Conservation (phyloP, 495 filamentous ascomycete species). For the Geoglossum glabrum region DNA sequence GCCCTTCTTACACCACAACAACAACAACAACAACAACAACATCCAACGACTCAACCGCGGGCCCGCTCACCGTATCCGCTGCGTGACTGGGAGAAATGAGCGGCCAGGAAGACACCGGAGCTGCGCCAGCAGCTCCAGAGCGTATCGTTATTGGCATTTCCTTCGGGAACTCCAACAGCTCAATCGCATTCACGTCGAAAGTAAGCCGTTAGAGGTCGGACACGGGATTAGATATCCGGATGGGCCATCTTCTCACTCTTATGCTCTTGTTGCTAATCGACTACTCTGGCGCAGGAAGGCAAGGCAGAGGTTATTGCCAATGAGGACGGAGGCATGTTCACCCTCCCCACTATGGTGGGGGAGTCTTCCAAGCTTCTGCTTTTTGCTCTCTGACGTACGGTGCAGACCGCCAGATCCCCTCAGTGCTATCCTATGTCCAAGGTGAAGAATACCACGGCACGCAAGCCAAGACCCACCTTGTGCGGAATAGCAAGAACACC, state of each 20-base stretch:
- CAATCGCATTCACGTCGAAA: slow-evolving; percentile 65
- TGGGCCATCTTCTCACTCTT: neutral
- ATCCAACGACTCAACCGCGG: neutral
- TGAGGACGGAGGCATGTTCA: slow-evolving; percentile 74
- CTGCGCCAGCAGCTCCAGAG: slow-evolving; percentile 24
- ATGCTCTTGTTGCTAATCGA: neutral
- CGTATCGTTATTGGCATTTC: slow-evolving; percentile 80
- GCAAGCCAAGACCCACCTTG: slow-evolving; percentile 80
- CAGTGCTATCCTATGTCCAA: slow-evolving; percentile 79
- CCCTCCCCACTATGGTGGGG: neutral
- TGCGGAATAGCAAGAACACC: slow-evolving; percentile 82
- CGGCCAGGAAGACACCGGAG: slow-evolving; percentile 26
- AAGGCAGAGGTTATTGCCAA: slow-evolving; percentile 97
- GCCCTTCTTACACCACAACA: too few relatives aligned
- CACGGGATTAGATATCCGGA: neutral
- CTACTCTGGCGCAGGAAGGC: slow-evolving; percentile 40
- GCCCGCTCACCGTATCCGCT: neutral
- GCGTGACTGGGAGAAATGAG: slow-evolving; percentile 25
- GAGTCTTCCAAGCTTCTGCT: neutral
- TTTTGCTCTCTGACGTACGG: neutral
- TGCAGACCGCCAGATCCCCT: slow-evolving; percentile 91
- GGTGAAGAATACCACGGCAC: slow-evolving; percentile 93
- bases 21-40: too few relatives aligned
- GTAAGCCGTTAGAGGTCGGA: slow-evolving; percentile 22
- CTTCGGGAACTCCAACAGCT: slow-evolving; percentile 95